Evolutionary conservation across 2,329 filamentous ascomycete genomes (phyloP).

Genomic region (Beauveria sp.): DNA sequence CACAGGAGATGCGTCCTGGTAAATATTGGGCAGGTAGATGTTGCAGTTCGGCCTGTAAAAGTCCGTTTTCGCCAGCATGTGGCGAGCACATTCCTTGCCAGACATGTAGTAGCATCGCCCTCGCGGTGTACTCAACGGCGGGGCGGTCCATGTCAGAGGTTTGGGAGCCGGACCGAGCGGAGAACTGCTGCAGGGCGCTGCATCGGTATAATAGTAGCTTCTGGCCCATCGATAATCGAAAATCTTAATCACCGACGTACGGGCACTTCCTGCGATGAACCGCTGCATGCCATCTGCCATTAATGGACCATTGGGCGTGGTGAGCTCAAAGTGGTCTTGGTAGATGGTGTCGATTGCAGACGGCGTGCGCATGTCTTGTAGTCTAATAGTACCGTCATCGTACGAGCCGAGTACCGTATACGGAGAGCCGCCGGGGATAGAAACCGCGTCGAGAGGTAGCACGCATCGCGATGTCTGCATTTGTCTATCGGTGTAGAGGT

Average conservation of each 20-base stretch:
- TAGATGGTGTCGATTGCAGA: slow-evolving; percentile 33
- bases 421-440: slow-evolving; percentile 19
- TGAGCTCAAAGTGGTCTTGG: slow-evolving; percentile 38
- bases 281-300: slow-evolving; percentile 33
- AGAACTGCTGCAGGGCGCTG: slow-evolving; percentile 29
- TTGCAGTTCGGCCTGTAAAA: slow-evolving; percentile 37
- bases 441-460: slow-evolving; percentile 25
- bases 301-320: slow-evolving; percentile 29
- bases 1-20: slow-evolving; percentile 18
- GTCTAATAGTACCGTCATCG: slow-evolving; percentile 34
- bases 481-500: background rate
- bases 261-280: slow-evolving; percentile 35
- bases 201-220: slow-evolving; percentile 35
- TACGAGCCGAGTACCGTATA: slow-evolving; percentile 35
- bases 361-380: slow-evolving; percentile 33
- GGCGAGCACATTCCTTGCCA: slow-evolving; percentile 32
- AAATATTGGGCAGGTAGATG: slow-evolving; percentile 26
- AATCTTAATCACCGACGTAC: slow-evolving; percentile 31
- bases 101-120: slow-evolving; percentile 23
- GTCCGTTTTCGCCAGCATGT: slow-evolving; percentile 29
- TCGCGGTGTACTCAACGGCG: slow-evolving; percentile 14
- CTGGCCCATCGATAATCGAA: slow-evolving; percentile 41
- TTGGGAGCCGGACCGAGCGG: slow-evolving; percentile 29
- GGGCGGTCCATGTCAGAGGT: slow-evolving; percentile 17
- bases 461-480: slow-evolving; percentile 25